Evolutionary conservation across 2,329 filamentous ascomycete species (phyloP), one percentile per base, ranked within the genome.

Genomic region (Epichloe glyceriae): DNA sequence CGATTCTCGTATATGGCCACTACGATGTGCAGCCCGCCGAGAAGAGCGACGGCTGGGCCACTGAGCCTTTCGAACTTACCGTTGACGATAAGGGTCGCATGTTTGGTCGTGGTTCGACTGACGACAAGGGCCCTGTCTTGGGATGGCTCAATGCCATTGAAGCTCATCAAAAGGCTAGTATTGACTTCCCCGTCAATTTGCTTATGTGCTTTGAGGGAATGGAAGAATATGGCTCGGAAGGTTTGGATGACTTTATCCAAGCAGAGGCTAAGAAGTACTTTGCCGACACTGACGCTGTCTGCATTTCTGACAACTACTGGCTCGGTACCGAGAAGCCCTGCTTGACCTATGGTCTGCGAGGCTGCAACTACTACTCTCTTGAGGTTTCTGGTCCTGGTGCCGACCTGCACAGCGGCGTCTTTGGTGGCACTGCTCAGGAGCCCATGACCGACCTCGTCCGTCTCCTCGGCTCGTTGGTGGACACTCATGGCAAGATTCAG

Each of bases 291-390:
- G 93, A 98, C 59, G 93, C 90, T 5, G 88, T 97, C 54, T 98
- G 93, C 73, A 98, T 98, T 66, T 95, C 88, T 46, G 93, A 98
- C 71, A 98, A 98, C 79, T 98, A 98, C 82, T 98, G 93, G 93
- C 83, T 98, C 40, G 93, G 93, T 53, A 97, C 93, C 5, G 89
- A 97, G 78, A 96, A 96, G 78, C 93, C 93, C 12, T 98, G 93
- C 69, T 73, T 98, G 63, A 98, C 93, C 10, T 98, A 98, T 67
- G 93, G 93, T 60, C 85, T 98, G 55, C 86, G 93, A 58, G 93
- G 93, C 50, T 94, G 88, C 82, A 97, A 94, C 75, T 98, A 98
- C 79, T 98, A 97, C 75, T 87, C 85, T 49, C 71, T 98, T 59
- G 86, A 93, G 70, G 75, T 98, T 56, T 89, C 86, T 8, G 93